Conservation (phyloP, 805 yeast species). For the Metschnikowia proteae region DNA sequence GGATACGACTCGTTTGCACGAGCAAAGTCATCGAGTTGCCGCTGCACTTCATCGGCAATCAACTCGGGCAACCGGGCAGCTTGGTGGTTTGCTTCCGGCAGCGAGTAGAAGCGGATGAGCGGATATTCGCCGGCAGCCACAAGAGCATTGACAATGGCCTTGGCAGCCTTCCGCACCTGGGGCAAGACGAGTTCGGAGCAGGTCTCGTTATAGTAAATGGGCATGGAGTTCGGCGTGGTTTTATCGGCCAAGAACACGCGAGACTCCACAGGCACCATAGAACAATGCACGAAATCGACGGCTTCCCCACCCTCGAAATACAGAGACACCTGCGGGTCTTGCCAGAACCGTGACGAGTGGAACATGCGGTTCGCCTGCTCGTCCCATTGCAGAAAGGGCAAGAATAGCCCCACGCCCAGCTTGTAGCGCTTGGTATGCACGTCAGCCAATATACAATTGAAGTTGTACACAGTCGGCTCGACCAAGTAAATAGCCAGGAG, state of each 20-base stretch:
- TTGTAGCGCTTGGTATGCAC: slow-evolving; percentile 68
- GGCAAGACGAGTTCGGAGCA: slow-evolving; percentile 59
- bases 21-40: slow-evolving; percentile 69
- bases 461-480: slow-evolving; percentile 62
- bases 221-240: slow-evolving; percentile 53
- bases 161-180: slow-evolving; percentile 57
- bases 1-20: slow-evolving; percentile 61
- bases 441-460: slow-evolving; percentile 79
- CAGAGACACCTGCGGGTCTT: slow-evolving; percentile 27
- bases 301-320: slow-evolving; percentile 31
- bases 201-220: slow-evolving; percentile 63
- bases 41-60: slow-evolving; percentile 71
- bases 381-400: slow-evolving; percentile 47
- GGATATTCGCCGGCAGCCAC: slow-evolving; percentile 86
- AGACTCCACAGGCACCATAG: slow-evolving; percentile 62
- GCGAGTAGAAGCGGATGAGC: slow-evolving; percentile 66
- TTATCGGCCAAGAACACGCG: slow-evolving; percentile 67
- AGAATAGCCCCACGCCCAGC: slow-evolving; percentile 66
- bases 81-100: slow-evolving; percentile 45
- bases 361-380: slow-evolving; percentile 21
- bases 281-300: slow-evolving; percentile 31
- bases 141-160: slow-evolving; percentile 66
- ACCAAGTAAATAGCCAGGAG: slow-evolving; percentile 79
- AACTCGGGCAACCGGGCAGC: slow-evolving; percentile 61
- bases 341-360: slow-evolving; percentile 23